Evolutionary conservation across 2,329 filamentous ascomycete species (phyloP).

Genomic region (Fusarium tricinctum): DNA sequence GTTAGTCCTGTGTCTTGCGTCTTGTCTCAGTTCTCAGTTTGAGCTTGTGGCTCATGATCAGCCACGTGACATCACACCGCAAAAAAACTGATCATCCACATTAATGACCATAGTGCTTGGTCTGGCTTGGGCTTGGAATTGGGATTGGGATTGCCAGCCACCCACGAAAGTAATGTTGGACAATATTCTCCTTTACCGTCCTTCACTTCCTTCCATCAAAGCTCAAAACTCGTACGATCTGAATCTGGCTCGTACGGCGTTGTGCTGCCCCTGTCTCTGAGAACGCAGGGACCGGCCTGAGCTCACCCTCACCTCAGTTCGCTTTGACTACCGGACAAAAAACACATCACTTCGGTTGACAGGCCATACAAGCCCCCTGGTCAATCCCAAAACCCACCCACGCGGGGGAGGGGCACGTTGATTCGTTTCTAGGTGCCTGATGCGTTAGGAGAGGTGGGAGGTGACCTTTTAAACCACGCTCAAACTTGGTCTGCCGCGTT

Average conservation of each 20-base stretch:
- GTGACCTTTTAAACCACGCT: slow-evolving; percentile 41
- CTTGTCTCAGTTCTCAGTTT: slow-evolving; percentile 26
- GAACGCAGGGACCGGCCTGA: slow-evolving; percentile 36
- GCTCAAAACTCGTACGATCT: slow-evolving; percentile 41
- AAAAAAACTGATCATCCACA: slow-evolving; percentile 41
- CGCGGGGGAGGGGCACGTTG: slow-evolving; percentile 49
- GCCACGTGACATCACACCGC: slow-evolving; percentile 51
- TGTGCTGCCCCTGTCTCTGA: slow-evolving; percentile 10
- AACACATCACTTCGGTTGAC: slow-evolving; percentile 39
- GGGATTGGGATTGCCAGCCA: slow-evolving; percentile 32
- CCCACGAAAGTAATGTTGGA: slow-evolving; percentile 26
- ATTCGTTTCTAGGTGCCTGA: slow-evolving; percentile 46
- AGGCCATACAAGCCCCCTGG: slow-evolving; percentile 25
- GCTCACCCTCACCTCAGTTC: slow-evolving; percentile 31
- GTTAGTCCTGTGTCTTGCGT: not conserved
- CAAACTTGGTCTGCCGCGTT: slow-evolving; percentile 48
- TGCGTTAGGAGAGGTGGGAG: slow-evolving; percentile 45
- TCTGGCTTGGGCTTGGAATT: slow-evolving; percentile 4
- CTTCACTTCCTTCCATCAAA: slow-evolving; percentile 2
- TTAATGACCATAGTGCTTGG: slow-evolving; percentile 2
- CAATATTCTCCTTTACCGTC: slow-evolving; percentile 32
- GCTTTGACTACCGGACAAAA: slow-evolving; percentile 9
- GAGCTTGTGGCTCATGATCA: slow-evolving; percentile 13
- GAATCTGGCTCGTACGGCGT: slow-evolving; percentile 36
- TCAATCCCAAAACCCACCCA: slow-evolving; percentile 39